These are phyloP conservation scores for Quercus tomentella DNA, from an alignment of 331 rosid genomes.

Conservation along the genomic window DNA sequence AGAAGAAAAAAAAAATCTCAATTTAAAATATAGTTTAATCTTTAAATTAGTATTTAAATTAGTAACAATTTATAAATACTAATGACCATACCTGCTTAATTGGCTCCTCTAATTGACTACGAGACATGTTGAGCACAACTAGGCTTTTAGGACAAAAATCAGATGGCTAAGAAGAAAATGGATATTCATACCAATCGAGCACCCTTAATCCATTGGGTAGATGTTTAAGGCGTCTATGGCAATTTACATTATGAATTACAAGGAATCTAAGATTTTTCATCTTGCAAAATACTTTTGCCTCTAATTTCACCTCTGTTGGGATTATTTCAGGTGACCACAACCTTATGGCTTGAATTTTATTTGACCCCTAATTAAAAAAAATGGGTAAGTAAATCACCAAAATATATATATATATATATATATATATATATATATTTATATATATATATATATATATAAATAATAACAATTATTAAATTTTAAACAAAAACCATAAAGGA, in stretches of 20 bases:
- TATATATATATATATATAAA: neutral
- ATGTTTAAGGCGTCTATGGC: slow-evolving; percentile 3
- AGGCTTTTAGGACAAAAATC: too few species aligned
- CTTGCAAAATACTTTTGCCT: neutral
- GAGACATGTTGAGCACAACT: too few species aligned
- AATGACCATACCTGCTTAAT: too few species aligned
- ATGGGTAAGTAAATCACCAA: neutral
- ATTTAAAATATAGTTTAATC: too few species aligned
- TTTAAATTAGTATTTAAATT: too few species aligned
- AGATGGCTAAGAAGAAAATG: too few species aligned
- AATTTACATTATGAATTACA: slow-evolving; percentile 7
- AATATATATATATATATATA: neutral
- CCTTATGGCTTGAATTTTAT: slow-evolving; percentile 27
- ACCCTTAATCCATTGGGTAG: slow-evolving; percentile 11
- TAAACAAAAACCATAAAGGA: neutral
- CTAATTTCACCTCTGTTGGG: slow-evolving; percentile 15
- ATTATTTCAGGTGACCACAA: slow-evolving; percentile 4
- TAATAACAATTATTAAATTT: neutral
- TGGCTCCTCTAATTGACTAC: too few species aligned
- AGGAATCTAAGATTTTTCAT: slow-evolving; percentile 23
- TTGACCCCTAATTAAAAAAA: slow-evolving; percentile 11
- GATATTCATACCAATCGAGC: too few species aligned
- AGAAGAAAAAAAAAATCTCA: too few species aligned
- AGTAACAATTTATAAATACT: too few species aligned
- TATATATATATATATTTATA: accelerated